Evolutionary conservation across 805 yeast species (phyloP).

Genomic region (Candida rishiriensis): DNA sequence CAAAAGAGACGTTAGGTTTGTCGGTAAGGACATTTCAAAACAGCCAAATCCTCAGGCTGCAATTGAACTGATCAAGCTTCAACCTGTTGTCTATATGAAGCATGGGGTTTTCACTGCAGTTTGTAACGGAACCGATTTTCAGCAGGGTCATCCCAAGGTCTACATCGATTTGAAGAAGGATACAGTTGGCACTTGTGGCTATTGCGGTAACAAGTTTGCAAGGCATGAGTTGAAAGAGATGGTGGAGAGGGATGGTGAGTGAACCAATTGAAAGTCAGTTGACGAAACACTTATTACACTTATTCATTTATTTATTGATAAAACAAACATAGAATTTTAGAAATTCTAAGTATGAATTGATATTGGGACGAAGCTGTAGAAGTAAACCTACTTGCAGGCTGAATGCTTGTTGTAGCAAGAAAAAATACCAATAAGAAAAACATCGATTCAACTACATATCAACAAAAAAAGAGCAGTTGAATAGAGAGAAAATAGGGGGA

Average conservation of each 20-base stretch:
- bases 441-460: too few species aligned
- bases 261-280: too few species aligned
- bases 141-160: conserved; percentile 81
- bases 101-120: conserved; percentile 56
- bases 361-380: too few species aligned
- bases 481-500: too few species aligned
- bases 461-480: too few species aligned
- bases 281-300: too few species aligned
- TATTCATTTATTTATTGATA: too few species aligned
- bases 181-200: conserved; percentile 68
- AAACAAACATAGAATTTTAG: too few species aligned
- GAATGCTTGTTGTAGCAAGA: too few species aligned
- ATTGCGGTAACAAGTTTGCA: conserved; percentile 72
- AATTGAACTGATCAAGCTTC: conserved; percentile 72
- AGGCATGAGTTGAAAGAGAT: conserved; percentile 42
- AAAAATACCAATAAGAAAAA: too few species aligned
- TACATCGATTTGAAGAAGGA: conserved; percentile 78
- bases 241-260: conserved; percentile 3
- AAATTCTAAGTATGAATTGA: too few species aligned
- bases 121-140: conserved; percentile 76
- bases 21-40: conserved; percentile 58
- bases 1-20: conserved; percentile 56
- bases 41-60: conserved; percentile 85
- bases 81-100: conserved; percentile 60
- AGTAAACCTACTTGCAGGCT: too few species aligned